Conservation (phyloP, 805 yeast genomes). For the Ogataea sp. region DNA sequence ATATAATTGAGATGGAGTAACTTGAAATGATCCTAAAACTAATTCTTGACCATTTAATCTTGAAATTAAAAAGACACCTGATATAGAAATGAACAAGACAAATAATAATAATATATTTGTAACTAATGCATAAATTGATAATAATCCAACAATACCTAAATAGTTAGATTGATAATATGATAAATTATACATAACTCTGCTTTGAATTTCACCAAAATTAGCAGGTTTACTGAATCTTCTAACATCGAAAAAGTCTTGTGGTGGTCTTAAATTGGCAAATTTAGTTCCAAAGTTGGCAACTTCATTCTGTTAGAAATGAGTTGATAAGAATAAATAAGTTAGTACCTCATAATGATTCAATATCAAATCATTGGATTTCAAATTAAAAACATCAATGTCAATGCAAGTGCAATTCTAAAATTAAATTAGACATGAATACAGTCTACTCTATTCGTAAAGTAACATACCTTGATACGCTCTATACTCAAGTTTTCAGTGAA, state of each 20-base stretch:
- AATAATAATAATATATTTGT: conserved; percentile 81
- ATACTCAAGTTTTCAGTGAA: conserved; percentile 40
- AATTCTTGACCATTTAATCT: conserved; percentile 79
- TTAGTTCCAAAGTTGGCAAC: conserved; percentile 49
- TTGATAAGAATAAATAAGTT: background rate
- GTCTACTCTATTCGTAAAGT: no score
- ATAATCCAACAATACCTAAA: conserved; percentile 57
- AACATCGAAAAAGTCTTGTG: conserved; percentile 89
- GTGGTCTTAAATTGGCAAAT: conserved; percentile 71
- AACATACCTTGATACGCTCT: conserved; percentile 36
- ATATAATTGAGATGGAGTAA: conserved; percentile 80
- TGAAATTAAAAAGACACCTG: conserved; percentile 73
- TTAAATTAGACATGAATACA: no score
- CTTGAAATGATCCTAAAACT: conserved; percentile 58
- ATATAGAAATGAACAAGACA: conserved; percentile 65
- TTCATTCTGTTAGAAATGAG: conserved; percentile 30
- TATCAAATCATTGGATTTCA: background rate
- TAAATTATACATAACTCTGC: conserved; percentile 80
- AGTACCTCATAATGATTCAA: no score
- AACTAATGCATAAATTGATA: conserved; percentile 77
- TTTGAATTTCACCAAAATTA: conserved; percentile 82
- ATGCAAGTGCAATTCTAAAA: background rate
- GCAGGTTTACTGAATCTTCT: conserved; percentile 87
- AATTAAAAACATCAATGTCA: background rate
- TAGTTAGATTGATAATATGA: conserved; percentile 86